Base-by-base conservation (phyloP, 805 yeast species). In the Vanderwaltozyma yarrowii region DNA sequence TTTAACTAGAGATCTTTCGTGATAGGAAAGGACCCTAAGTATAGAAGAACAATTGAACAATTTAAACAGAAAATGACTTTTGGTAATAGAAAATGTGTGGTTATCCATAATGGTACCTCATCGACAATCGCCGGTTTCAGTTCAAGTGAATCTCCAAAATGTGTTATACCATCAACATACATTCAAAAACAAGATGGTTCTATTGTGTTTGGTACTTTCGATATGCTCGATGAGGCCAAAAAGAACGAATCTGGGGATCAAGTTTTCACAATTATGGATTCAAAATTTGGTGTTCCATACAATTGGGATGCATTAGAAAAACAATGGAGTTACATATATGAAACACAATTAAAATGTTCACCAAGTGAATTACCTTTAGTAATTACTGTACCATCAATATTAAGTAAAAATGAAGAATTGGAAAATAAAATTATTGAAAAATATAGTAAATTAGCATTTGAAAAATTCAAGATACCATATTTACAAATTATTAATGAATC, bases 401-500 rank as follows among this genome's bases (percentile, higher is more conserved):
- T 38, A 17, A 42, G 37, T 23, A 49, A 44, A 17, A 51, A 49
- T 18, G 37, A 44, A 10, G 43, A 44, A 15, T 23, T 52, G 30
- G 50, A 54, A 38, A 39, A 40, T 36, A 46, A 49, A 41, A 58
- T 71, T 41, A 71, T 80, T 12, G 80, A 80, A 47, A 70, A 71
- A 37, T 69, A 82, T 11, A 70, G 78, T 33, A 85, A 85, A 50
- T 55, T 81, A 33, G 94, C 84, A 3, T 82, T 88, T 56, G 88
- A 81, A 51, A 73, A 70, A 39, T 66, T 84, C 30, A 64, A 76
- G 34, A 84, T 84, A 10, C 95, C 95, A 0, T 71, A 81, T 8
- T 76, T 88, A 50, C 78, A 86, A 19, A 63, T 87, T 32, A 73
- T 83, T 17, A 79, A 82, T 54, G 73, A 78, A 28, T 94, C 95